These are phyloP conservation scores for Pouteria glomerata DNA, from an alignment of 148 eudicot species.

Conservation along the genomic window DNA sequence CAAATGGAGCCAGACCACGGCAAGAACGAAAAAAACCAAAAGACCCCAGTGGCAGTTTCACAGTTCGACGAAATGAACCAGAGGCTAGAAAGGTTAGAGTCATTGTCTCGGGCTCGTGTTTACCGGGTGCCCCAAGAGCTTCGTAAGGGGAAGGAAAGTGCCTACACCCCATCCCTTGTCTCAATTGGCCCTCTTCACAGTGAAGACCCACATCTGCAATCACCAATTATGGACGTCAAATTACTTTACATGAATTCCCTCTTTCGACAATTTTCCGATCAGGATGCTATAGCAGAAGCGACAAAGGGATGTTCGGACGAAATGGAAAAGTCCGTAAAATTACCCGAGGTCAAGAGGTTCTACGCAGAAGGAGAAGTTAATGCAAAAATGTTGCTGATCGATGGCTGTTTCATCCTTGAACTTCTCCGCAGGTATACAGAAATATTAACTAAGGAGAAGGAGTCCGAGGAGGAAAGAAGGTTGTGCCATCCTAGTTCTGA, in stretches of 20 bases:
- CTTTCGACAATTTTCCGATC: no score
- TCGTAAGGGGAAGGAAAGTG: not conserved
- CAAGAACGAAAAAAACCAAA: no score
- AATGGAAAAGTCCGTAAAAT: not conserved
- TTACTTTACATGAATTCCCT: no score
- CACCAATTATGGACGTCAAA: not conserved
- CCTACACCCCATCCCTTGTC: constrained; percentile 5
- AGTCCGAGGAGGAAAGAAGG: no score
- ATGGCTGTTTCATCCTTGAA: not conserved
- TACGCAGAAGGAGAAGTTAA: not conserved
- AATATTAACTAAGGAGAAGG: no score
- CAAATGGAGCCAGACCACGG: no score
- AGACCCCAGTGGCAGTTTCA: no score
- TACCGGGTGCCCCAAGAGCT: not conserved
- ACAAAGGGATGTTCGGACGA: not conserved
- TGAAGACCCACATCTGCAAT: not conserved
- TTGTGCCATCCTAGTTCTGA: no score
- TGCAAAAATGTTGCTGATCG: not conserved
- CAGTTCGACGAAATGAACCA: no score
- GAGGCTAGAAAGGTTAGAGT: no score
- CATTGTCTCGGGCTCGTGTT: not conserved
- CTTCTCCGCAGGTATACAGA: not conserved
- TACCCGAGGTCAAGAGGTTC: not conserved
- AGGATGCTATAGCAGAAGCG: not conserved
- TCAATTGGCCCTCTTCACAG: constrained; percentile 4